A percentile compares a stretch with the other conserved stretches of the same genome.
These are phyloP conservation scores for Peltaster fructicola DNA, from an alignment of 2,329 filamentous ascomycete genomes.

Conservation along the genomic window DNA sequence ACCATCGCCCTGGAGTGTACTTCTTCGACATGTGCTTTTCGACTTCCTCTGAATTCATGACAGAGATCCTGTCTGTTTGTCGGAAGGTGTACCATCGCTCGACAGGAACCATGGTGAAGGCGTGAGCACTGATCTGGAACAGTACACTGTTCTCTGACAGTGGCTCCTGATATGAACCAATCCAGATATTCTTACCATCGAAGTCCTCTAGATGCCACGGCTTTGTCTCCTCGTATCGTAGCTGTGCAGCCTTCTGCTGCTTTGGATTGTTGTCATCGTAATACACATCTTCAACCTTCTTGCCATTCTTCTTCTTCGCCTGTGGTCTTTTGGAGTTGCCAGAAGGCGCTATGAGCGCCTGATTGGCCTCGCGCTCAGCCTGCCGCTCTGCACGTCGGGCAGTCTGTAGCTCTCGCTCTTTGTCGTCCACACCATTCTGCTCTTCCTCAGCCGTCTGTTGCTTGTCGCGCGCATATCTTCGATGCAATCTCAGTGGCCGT, in stretches of 20 bases:
- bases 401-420: conserved; percentile 41
- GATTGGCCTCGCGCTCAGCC: conserved; percentile 67
- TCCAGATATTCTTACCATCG: conserved; percentile 87
- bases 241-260: conserved; percentile 46
- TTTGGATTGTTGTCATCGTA: conserved; percentile 59
- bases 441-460: conserved; percentile 21
- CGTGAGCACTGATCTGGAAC: conserved; percentile 43
- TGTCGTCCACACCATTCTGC: conserved; percentile 39
- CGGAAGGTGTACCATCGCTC: conserved; percentile 93
- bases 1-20: conserved; percentile 55
- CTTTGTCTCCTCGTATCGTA: conserved; percentile 81
- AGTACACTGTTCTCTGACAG: conserved; percentile 68
- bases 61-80: conserved; percentile 34
- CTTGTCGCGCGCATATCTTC: conserved; percentile 62
- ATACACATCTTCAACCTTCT: conserved; percentile 75
- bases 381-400: conserved; percentile 57
- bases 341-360: conserved; percentile 84
- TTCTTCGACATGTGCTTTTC: conserved; percentile 1
- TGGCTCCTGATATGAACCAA: conserved; percentile 76
- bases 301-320: conserved; percentile 45
- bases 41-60: neutral
- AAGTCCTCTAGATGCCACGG: conserved; percentile 97
- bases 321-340: conserved; percentile 40
- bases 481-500: conserved; percentile 72
- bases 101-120: conserved; percentile 71